Evolutionary conservation across 2,329 filamentous ascomycete genomes (phyloP).

Genomic region (Pestalotiopsis sp.): DNA sequence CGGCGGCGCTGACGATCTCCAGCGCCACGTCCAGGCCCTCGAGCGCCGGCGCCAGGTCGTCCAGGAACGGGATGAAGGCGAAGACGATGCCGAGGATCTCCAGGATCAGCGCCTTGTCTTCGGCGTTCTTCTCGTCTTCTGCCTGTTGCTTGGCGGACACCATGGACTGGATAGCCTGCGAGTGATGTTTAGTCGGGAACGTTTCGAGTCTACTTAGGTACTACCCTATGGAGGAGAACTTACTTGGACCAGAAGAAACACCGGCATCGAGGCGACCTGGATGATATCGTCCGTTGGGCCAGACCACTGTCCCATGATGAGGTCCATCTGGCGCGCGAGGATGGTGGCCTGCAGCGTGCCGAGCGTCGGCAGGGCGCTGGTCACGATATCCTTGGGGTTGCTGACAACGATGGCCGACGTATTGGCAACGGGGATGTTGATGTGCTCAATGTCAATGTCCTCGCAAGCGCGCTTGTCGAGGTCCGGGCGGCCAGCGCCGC

Average conservation of each 20-base stretch:
- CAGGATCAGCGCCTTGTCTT: not conserved
- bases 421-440: not conserved
- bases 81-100: conserved; percentile 3
- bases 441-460: not conserved
- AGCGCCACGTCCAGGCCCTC: not conserved
- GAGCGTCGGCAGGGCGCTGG: not conserved
- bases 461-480: not conserved
- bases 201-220: not conserved
- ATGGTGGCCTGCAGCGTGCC: not conserved
- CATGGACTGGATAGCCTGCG: conserved; percentile 2
- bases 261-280: conserved; percentile 6
- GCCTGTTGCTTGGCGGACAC: not conserved
- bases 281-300: not conserved
- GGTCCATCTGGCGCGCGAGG: not conserved
- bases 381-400: conserved; percentile 8
- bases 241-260: not conserved
- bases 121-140: not conserved
- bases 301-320: not conserved
- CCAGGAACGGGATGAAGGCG: conserved; percentile 3
- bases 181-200: too few species aligned
- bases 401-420: not conserved
- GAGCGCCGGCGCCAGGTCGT: not conserved
- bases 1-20: too few species aligned
- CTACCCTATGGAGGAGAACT: too few species aligned
- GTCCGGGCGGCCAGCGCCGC: not conserved